Evolutionary conservation across 495 filamentous ascomycete species (phyloP).

Genomic region (Aspergillus nanangensis): DNA sequence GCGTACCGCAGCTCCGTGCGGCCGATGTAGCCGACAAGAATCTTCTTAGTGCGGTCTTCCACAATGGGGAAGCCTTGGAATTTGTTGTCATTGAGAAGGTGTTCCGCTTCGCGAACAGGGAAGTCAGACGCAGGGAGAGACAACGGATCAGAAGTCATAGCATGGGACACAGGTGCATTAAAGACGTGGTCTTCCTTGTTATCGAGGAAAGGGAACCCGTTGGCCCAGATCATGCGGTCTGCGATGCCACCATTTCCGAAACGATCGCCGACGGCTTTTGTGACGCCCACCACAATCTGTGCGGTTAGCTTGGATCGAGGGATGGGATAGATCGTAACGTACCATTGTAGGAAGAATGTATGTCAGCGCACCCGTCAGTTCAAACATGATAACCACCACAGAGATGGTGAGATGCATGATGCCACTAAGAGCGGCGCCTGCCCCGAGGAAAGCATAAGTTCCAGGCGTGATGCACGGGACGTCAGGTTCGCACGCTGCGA

Average conservation of each 20-base stretch:
- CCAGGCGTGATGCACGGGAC: slow-evolving; percentile 96
- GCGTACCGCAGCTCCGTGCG: slow-evolving; percentile 91
- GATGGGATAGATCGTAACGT: slow-evolving; percentile 11
- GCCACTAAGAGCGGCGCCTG: slow-evolving; percentile 90
- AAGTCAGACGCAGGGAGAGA: slow-evolving; percentile 73
- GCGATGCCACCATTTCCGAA: slow-evolving; percentile 96
- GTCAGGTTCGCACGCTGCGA: slow-evolving; percentile 81
- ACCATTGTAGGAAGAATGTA: slow-evolving; percentile 97
- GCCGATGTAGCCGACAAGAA: slow-evolving; percentile 87
- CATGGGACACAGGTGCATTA: slow-evolving; percentile 88
- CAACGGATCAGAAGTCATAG: slow-evolving; percentile 77
- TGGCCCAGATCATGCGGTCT: slow-evolving; percentile 99
- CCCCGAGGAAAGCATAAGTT: slow-evolving; percentile 92
- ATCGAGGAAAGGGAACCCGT: slow-evolving; percentile 94
- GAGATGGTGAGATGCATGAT: slow-evolving; percentile 98
- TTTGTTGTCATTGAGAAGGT: slow-evolving; percentile 70
- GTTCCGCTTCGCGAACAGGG: slow-evolving; percentile 67
- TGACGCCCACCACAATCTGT: slow-evolving; percentile 90
- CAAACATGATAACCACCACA: slow-evolving; percentile 98
- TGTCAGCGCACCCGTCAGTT: slow-evolving; percentile 88
- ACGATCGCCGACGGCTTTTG: slow-evolving; percentile 87
- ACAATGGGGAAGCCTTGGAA: slow-evolving; percentile 96
- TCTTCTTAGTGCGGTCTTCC: slow-evolving; percentile 65
- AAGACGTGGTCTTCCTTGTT: slow-evolving; percentile 98
- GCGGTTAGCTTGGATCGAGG: slow-evolving; percentile 12